phyloP scores from a whole-genome alignment of 257 asterid genomes.

The Solanum sejunctum region DNA sequence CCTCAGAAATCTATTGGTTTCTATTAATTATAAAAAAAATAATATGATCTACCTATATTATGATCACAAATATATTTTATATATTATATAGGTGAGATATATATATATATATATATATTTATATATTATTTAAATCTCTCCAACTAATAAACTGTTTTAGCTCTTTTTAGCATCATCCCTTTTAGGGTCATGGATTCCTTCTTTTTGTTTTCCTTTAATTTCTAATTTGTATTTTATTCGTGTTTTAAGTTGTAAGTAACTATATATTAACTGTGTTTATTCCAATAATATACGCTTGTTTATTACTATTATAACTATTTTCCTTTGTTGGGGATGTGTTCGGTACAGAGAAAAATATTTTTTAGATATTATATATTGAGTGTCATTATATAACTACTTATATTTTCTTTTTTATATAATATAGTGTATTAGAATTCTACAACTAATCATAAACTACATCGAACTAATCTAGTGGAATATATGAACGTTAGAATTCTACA shows the following conservation, averaged over 20 bases:
- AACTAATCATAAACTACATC: neutral
- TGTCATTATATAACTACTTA: too few species aligned
- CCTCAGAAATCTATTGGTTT: slow-evolving; percentile 37
- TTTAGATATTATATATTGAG: too few species aligned
- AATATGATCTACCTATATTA: neutral
- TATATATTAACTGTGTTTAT: neutral
- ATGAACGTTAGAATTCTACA: too few species aligned
- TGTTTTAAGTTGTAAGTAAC: neutral
- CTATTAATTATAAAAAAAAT: slow-evolving; percentile 9
- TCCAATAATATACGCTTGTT: neutral
- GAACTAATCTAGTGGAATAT: neutral
- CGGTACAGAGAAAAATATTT: neutral
- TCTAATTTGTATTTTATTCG: neutral
- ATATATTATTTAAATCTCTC: neutral
- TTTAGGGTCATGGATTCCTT: neutral
- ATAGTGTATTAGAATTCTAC: neutral
- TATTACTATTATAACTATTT: neutral
- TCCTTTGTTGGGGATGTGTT: neutral
- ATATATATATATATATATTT: neutral
- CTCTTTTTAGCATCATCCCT: neutral
- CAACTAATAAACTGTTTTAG: neutral
- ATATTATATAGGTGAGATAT: slow-evolving; percentile 2
- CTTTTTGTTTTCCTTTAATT: neutral
- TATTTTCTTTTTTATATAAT: too few species aligned
- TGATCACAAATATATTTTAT: neutral